Percentiles rank a stretch among this genome's conserved stretches.
These are phyloP conservation scores for Penicillium sumatraense DNA, from an alignment of 2,329 filamentous ascomycete species.

Conservation along the genomic window DNA sequence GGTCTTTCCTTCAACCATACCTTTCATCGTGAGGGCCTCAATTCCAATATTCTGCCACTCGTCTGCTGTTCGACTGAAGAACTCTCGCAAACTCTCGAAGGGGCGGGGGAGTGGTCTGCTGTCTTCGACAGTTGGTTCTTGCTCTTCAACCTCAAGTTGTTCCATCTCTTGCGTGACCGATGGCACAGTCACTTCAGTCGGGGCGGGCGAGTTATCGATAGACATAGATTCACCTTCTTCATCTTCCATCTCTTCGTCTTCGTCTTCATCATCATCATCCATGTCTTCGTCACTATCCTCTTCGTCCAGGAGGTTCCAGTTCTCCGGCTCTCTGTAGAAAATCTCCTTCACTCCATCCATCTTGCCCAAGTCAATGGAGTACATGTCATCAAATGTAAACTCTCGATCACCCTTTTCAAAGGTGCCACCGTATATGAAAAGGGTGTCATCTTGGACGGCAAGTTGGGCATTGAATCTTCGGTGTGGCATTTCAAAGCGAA, in stretches of 20 bases:
- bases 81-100: slow-evolving; percentile 89
- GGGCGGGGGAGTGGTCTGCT: slow-evolving; percentile 76
- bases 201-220: slow-evolving; percentile 39
- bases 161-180: slow-evolving; percentile 43
- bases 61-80: slow-evolving; percentile 83
- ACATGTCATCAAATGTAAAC: slow-evolving; percentile 94
- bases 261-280: slow-evolving; percentile 48
- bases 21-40: slow-evolving; percentile 72
- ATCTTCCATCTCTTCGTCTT: slow-evolving; percentile 48
- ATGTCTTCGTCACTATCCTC: slow-evolving; percentile 63
- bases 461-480: slow-evolving; percentile 88
- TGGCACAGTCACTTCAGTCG: slow-evolving; percentile 42
- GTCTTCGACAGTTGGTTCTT: slow-evolving; percentile 64
- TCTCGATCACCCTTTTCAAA: slow-evolving; percentile 95
- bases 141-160: slow-evolving; percentile 44
- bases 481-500: slow-evolving; percentile 84
- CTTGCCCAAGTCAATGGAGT: slow-evolving; percentile 91
- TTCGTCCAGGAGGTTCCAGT: slow-evolving; percentile 72
- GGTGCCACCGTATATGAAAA: slow-evolving; percentile 94
- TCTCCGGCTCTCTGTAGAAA: slow-evolving; percentile 81
- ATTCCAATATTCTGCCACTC: slow-evolving; percentile 91
- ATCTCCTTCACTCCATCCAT: slow-evolving; percentile 92
- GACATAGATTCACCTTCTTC: slow-evolving; percentile 54
- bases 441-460: slow-evolving; percentile 85
- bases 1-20: slow-evolving; percentile 59